phyloP scores from a whole-genome alignment of 2,329 filamentous ascomycete species.

The Pochonia chlamydosporia region DNA sequence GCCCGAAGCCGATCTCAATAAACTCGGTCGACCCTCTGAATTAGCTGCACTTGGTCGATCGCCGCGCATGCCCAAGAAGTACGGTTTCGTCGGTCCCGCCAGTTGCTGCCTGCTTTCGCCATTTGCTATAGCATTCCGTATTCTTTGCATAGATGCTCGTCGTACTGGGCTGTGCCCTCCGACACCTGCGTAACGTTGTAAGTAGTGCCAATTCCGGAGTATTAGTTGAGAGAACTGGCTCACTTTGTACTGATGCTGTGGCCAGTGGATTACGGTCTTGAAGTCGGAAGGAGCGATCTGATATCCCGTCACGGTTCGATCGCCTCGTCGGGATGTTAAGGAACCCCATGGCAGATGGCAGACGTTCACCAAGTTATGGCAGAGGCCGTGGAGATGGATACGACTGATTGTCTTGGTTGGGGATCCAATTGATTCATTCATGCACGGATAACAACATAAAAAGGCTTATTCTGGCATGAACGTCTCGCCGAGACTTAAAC shows the following conservation, averaged over 20 bases:
- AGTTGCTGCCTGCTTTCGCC: not conserved
- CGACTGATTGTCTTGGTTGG: not conserved
- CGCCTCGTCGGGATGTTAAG: constrained; percentile 6
- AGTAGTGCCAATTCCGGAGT: not conserved
- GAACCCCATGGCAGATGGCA: constrained; percentile 5
- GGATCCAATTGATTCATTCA: not conserved
- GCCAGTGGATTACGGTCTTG: not conserved
- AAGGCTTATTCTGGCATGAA: not conserved
- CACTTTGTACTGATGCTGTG: constrained; percentile 1
- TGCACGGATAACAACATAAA: not conserved
- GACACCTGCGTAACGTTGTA: not conserved
- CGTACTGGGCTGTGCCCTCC: not conserved
- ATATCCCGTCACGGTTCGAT: not conserved
- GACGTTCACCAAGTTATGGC: not conserved
- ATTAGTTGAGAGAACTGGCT: not conserved
- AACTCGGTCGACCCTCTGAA: not conserved
- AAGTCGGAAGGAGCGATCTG: constrained; percentile 1
- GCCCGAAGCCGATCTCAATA: not conserved
- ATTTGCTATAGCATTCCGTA: not conserved
- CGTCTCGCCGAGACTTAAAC: too few species aligned
- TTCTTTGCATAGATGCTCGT: not conserved
- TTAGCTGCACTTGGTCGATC: not conserved
- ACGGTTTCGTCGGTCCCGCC: not conserved
- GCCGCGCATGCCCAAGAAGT: not conserved
- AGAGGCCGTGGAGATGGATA: not conserved